Evolutionary conservation across 345 rosid genomes (phyloP).

Genomic region (Salix exigua): DNA sequence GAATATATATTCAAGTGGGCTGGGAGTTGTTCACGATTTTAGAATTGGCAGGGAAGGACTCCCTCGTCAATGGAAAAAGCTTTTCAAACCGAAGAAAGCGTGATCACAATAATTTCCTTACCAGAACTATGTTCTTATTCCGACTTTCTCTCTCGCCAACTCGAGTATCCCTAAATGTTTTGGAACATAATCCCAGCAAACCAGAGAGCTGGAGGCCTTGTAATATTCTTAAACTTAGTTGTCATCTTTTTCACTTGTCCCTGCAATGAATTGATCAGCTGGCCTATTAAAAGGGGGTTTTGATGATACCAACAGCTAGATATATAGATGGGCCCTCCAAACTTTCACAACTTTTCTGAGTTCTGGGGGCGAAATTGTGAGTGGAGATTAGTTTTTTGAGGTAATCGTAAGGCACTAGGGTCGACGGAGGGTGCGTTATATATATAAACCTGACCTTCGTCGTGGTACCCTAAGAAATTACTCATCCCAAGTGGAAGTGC

Average conservation of each 20-base stretch:
- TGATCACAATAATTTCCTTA: neutral
- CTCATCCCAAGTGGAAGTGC: neutral
- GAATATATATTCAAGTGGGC: neutral
- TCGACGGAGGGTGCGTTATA: neutral
- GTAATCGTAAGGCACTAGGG: neutral
- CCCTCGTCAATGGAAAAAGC: neutral
- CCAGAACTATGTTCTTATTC: neutral
- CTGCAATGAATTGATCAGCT: neutral
- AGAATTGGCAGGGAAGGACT: neutral
- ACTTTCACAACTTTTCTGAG: neutral
- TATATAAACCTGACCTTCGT: neutral
- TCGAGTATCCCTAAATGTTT: neutral
- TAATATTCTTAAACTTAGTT: neutral
- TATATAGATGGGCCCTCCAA: neutral
- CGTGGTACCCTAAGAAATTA: neutral
- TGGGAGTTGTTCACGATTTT: neutral
- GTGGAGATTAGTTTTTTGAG: neutral
- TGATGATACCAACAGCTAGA: neutral
- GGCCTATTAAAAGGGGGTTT: neutral
- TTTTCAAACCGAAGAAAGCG: neutral
- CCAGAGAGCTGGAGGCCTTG: neutral
- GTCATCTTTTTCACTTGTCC: neutral
- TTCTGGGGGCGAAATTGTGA: neutral
- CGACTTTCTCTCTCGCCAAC: neutral
- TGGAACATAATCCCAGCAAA: neutral